These are phyloP conservation scores for Verbascum thapsus DNA, from an alignment of 257 asterid species.

Conservation along the genomic window DNA sequence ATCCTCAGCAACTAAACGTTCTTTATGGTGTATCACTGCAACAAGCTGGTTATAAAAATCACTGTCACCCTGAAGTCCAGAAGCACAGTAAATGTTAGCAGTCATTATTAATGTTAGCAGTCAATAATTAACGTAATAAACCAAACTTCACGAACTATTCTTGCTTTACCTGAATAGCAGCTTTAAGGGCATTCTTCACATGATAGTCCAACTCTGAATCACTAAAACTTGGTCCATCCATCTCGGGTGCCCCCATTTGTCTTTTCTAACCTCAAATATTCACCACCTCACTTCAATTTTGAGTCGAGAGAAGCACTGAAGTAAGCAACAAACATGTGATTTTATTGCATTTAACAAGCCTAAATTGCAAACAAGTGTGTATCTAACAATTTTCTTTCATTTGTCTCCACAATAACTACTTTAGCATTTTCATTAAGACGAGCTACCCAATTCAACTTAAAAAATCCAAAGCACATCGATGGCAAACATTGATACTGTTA, in stretches of 20 bases:
- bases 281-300: constrained; percentile 22
- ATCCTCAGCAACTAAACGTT: constrained; percentile 55
- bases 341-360: background rate
- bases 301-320: constrained; percentile 28
- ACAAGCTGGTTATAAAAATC: constrained; percentile 63
- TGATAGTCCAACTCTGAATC: constrained; percentile 61
- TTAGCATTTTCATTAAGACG: too few relatives aligned
- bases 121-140: background rate
- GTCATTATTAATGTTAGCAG: constrained; percentile 18
- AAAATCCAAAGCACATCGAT: too few relatives aligned
- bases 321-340: background rate
- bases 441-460: too few relatives aligned
- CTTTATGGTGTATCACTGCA: constrained; percentile 51
- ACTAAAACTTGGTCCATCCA: constrained; percentile 50
- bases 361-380: too few relatives aligned
- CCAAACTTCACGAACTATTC: constrained; percentile 6
- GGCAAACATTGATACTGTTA: too few relatives aligned
- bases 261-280: constrained; percentile 25
- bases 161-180: constrained; percentile 56
- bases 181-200: constrained; percentile 65
- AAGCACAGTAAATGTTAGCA: constrained; percentile 21
- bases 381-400: too few relatives aligned
- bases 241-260: constrained; percentile 54
- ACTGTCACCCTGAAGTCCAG: constrained; percentile 57
- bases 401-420: too few relatives aligned